phyloP scores from a whole-genome alignment of 108 stramenopile genomes.

The Chaetoceros muelleri region DNA sequence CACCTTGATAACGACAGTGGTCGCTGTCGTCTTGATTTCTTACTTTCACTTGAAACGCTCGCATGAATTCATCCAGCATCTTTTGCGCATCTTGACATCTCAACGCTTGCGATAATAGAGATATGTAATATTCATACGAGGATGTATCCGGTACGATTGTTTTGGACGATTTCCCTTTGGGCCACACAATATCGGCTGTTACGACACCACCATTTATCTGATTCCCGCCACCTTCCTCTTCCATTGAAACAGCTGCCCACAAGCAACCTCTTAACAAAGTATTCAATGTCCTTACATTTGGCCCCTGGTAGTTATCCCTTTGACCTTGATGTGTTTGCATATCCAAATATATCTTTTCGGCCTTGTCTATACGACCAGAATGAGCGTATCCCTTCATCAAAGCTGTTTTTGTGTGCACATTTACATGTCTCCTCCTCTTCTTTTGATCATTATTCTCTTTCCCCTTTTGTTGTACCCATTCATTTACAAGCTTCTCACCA shows the following conservation, averaged over 20 bases:
- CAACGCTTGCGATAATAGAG: slow-evolving; percentile 62
- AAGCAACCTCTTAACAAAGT: slow-evolving; percentile 74
- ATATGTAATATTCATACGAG: slow-evolving; percentile 72
- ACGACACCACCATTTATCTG: slow-evolving; percentile 62
- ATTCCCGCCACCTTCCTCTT: slow-evolving; percentile 4
- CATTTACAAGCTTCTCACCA: slow-evolving; percentile 19
- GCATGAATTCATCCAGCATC: slow-evolving; percentile 41
- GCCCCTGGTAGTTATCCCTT: slow-evolving; percentile 17
- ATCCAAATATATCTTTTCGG: slow-evolving; percentile 36
- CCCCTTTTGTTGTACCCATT: slow-evolving; percentile 20
- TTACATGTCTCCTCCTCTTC: slow-evolving; percentile 8
- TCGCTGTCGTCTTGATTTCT: background rate
- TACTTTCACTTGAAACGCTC: slow-evolving; percentile 22
- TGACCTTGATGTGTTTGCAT: slow-evolving; percentile 30
- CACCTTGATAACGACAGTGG: slow-evolving; percentile 3
- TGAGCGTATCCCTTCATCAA: slow-evolving; percentile 69
- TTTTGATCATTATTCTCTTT: slow-evolving; percentile 17
- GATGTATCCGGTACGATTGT: slow-evolving; percentile 42
- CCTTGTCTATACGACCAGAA: slow-evolving; percentile 55
- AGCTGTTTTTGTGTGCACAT: slow-evolving; percentile 64
- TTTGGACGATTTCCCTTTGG: background rate
- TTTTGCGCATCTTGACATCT: slow-evolving; percentile 32
- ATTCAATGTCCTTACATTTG: slow-evolving; percentile 74
- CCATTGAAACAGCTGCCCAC: slow-evolving; percentile 57
- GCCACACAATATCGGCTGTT: slow-evolving; percentile 62